These are phyloP conservation scores for Boletales sp. DNA, from an alignment of 768 basidiomycete genomes.

Conservation along the genomic window DNA sequence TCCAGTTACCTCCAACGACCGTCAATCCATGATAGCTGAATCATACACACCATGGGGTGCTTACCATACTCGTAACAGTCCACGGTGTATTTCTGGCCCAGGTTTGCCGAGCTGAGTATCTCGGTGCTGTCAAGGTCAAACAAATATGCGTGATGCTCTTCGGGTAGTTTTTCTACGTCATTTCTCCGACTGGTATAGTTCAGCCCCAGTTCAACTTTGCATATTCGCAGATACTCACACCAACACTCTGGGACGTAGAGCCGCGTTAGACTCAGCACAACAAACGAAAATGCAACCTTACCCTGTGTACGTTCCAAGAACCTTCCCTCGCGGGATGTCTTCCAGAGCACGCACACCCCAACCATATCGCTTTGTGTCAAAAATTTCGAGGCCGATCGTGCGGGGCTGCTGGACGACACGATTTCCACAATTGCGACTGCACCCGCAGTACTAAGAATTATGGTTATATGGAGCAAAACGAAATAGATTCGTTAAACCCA, in stretches of 20 bases:
- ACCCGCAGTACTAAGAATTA: slow-evolving; percentile 41
- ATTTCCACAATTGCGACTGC: slow-evolving; percentile 46
- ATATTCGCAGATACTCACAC: slow-evolving; percentile 34
- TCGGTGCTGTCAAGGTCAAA: slow-evolving; percentile 67
- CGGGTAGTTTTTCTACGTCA: slow-evolving; percentile 36
- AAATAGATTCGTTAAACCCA: slow-evolving; percentile 5
- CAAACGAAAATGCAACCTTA: slow-evolving; percentile 26
- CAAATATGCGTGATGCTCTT: slow-evolving; percentile 42
- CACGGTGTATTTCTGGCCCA: slow-evolving; percentile 45
- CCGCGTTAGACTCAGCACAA: slow-evolving; percentile 2
- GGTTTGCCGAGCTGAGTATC: slow-evolving; percentile 32
- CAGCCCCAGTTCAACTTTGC: neutral
- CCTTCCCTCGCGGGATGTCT: slow-evolving; percentile 47
- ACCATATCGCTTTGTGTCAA: slow-evolving; percentile 56
- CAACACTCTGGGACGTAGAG: slow-evolving; percentile 34
- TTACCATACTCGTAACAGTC: slow-evolving; percentile 51
- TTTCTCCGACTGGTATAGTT: slow-evolving; percentile 38
- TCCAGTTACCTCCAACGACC: slow-evolving; percentile 61
- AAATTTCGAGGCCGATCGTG: slow-evolving; percentile 57
- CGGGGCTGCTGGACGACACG: slow-evolving; percentile 61
- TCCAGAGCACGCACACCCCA: slow-evolving; percentile 60
- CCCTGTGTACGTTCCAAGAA: slow-evolving; percentile 71
- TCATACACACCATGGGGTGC: slow-evolving; percentile 12
- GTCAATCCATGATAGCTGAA: slow-evolving; percentile 1
- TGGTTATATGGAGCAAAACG: neutral